These are phyloP conservation scores for Wickerhamomyces subpelliculosus DNA, from an alignment of 805 yeast species.

Conservation along the genomic window DNA sequence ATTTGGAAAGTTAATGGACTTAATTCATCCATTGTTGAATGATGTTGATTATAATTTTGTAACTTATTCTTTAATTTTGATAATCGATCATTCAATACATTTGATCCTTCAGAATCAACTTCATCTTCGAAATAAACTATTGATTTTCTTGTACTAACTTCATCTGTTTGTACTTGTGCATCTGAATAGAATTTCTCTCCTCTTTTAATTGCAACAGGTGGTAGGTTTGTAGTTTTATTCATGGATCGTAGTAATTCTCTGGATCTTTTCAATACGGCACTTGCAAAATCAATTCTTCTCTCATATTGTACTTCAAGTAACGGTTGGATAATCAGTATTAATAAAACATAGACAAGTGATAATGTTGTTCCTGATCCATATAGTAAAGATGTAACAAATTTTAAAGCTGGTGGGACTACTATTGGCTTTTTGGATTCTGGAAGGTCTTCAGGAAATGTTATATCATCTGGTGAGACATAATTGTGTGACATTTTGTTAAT, in stretches of 20 bases:
- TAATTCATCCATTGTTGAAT: slow-evolving; percentile 12
- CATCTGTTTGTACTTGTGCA: slow-evolving; percentile 23
- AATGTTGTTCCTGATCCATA: slow-evolving; percentile 30
- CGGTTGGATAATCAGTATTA: slow-evolving; percentile 34
- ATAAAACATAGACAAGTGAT: slow-evolving; percentile 23
- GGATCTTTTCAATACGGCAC: slow-evolving; percentile 22
- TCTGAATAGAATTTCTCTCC: slow-evolving; percentile 31
- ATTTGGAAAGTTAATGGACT: slow-evolving; percentile 24
- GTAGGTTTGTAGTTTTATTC: slow-evolving; percentile 26
- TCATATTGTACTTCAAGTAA: slow-evolving; percentile 29
- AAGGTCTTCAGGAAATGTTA: slow-evolving; percentile 18
- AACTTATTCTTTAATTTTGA: no score
- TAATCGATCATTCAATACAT: no score
- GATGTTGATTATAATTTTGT: slow-evolving; percentile 17
- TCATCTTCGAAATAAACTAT: slow-evolving; percentile 12
- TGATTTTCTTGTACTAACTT: slow-evolving; percentile 8
- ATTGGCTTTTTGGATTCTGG: neutral
- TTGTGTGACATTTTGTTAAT: neutral
- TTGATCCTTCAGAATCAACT: no score
- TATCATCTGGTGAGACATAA: neutral
- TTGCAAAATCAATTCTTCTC: slow-evolving; percentile 30
- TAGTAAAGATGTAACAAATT: slow-evolving; percentile 21
- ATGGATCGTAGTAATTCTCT: slow-evolving; percentile 22
- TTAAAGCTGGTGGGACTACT: slow-evolving; percentile 17
- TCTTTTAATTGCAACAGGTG: slow-evolving; percentile 35